phyloP scores from a whole-genome alignment of 345 rosid species.

The Psidium friedrichsthalianum region DNA sequence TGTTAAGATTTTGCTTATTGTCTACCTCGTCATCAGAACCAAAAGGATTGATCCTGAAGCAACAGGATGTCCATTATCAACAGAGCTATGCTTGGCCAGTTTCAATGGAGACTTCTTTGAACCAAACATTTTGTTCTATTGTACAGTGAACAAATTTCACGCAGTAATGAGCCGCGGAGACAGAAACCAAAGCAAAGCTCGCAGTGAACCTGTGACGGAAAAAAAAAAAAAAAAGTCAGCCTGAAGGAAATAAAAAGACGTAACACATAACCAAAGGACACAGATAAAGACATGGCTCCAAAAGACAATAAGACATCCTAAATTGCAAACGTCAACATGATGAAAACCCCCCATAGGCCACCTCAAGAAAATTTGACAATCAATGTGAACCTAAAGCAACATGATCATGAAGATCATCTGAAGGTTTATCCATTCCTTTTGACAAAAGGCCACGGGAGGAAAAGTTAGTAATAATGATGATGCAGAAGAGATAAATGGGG shows the following conservation, averaged over 20 bases:
- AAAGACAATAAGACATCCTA: background rate
- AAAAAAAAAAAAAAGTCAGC: background rate
- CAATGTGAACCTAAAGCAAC: background rate
- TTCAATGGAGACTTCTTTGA: slow-evolving; percentile 57
- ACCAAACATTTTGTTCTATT: slow-evolving; percentile 42
- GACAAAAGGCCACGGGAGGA: background rate
- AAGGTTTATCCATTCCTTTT: background rate
- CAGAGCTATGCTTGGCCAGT: slow-evolving; percentile 38
- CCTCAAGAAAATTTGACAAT: background rate
- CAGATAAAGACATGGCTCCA: background rate
- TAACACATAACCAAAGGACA: background rate
- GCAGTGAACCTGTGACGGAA: background rate
- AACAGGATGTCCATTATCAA: slow-evolving; percentile 21
- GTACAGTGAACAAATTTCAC: background rate
- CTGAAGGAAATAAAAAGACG: background rate
- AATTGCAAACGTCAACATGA: background rate
- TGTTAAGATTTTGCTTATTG: slow-evolving; percentile 29
- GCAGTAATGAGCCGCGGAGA: background rate
- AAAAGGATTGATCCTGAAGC: slow-evolving; percentile 60
- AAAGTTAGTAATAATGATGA: no score
- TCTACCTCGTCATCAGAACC: slow-evolving; percentile 68
- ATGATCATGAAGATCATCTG: background rate
- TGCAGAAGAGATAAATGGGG: no score
- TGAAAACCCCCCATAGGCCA: background rate
- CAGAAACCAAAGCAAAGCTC: background rate